These are phyloP conservation scores for Phaeosphaeriaceae sp. DNA, from an alignment of 2,329 filamentous ascomycete genomes.

Conservation along the genomic window DNA sequence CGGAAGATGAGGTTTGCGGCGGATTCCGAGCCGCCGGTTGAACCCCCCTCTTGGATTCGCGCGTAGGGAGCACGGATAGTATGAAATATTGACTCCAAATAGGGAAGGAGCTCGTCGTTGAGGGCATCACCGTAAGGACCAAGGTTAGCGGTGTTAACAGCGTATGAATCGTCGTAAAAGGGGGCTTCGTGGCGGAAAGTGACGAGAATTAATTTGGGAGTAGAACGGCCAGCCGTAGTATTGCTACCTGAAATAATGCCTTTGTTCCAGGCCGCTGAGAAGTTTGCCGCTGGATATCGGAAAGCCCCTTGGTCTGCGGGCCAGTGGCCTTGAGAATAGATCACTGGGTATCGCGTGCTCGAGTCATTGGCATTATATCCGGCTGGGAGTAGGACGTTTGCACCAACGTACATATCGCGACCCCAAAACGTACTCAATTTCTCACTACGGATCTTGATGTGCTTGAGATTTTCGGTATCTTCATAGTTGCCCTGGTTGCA, in stretches of 20 bases:
- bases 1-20: constrained; percentile 47
- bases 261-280: constrained; percentile 37
- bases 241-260: constrained; percentile 40
- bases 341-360: constrained; percentile 41
- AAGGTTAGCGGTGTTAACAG: constrained; percentile 49
- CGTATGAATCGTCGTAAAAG: constrained; percentile 50
- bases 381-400: constrained; percentile 44
- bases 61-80: constrained; percentile 47
- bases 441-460: constrained; percentile 49
- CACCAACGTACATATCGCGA: constrained; percentile 47
- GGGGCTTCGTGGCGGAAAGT: constrained; percentile 48
- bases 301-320: constrained; percentile 29
- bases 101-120: constrained; percentile 49
- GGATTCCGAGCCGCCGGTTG: constrained; percentile 48
- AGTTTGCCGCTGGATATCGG: constrained; percentile 22
- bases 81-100: constrained; percentile 43
- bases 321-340: constrained; percentile 48
- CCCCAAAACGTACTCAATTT: constrained; percentile 46
- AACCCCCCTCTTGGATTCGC: constrained; percentile 47
- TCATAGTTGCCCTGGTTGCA: constrained; percentile 49
- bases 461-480: constrained; percentile 41
- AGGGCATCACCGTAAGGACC: constrained; percentile 50
- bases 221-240: constrained; percentile 28
- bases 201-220: constrained; percentile 46
- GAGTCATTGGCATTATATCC: constrained; percentile 43